Evolutionary conservation across 352 stramenopile genomes (phyloP).

Genomic region (Peronospora destructor): DNA sequence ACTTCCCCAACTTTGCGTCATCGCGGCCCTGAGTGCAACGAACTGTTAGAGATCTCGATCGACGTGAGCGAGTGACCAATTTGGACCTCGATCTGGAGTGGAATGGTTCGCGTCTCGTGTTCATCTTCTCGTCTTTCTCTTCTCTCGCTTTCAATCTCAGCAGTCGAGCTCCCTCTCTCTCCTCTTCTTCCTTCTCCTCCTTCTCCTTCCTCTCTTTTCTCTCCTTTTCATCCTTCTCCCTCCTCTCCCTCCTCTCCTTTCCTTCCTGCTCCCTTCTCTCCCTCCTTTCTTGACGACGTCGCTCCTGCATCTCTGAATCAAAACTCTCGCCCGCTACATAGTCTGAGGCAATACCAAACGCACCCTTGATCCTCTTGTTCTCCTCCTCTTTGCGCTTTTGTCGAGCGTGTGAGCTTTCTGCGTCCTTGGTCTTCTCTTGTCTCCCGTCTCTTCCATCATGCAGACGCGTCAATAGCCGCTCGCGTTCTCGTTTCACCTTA

Average conservation of each 20-base stretch:
- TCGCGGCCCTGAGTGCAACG: slow-evolving; percentile 14
- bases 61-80: slow-evolving; percentile 13
- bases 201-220: slow-evolving; percentile 34
- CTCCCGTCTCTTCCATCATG: slow-evolving; percentile 3
- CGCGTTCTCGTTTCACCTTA: slow-evolving; percentile 52
- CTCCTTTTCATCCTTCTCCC: slow-evolving; percentile 47
- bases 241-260: slow-evolving; percentile 38
- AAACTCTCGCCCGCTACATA: slow-evolving; percentile 75
- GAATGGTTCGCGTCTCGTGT: slow-evolving; percentile 27
- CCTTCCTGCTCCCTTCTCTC: slow-evolving; percentile 39
- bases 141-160: slow-evolving; percentile 34
- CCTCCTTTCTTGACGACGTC: slow-evolving; percentile 43
- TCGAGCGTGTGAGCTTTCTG: slow-evolving; percentile 43
- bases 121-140: slow-evolving; percentile 31
- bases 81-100: slow-evolving; percentile 19
- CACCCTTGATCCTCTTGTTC: slow-evolving; percentile 53
- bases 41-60: slow-evolving; percentile 11
- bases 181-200: slow-evolving; percentile 47
- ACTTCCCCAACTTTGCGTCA: slow-evolving; percentile 8
- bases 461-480: slow-evolving; percentile 40
- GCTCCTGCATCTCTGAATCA: slow-evolving; percentile 66
- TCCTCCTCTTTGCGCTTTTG: slow-evolving; percentile 63
- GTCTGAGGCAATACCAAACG: slow-evolving; percentile 65
- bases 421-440: slow-evolving; percentile 17
- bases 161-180: slow-evolving; percentile 37